A percentile compares a stretch with the other conserved stretches of the same genome.
Evolutionary conservation across 306 rosid species (phyloP).

Genomic region (Carpinus viminea): DNA sequence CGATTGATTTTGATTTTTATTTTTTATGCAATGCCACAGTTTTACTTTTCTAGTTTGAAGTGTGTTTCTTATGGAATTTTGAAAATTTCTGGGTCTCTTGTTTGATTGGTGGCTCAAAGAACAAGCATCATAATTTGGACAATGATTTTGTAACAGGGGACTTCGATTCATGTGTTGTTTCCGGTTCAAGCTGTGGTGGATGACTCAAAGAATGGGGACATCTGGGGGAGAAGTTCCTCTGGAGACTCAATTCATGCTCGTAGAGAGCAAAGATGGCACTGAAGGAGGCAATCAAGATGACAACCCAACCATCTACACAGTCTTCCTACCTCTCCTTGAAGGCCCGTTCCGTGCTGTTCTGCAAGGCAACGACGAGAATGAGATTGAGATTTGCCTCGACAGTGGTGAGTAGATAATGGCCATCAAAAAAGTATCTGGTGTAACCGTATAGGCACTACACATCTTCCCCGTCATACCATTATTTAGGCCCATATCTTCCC

Average conservation of each 20-base stretch:
- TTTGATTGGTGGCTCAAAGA: background rate
- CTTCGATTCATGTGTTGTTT: constrained; percentile 82
- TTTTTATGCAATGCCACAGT: background rate
- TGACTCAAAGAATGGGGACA: constrained; percentile 98
- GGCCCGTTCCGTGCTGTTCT: constrained; percentile 89
- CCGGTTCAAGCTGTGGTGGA: constrained; percentile 99
- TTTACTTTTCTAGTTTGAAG: background rate
- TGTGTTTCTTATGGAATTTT: background rate
- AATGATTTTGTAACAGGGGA: constrained; percentile 45
- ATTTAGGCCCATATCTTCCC: constrained; percentile 39
- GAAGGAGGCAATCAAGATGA: constrained; percentile 47
- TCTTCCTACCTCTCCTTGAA: constrained; percentile 92
- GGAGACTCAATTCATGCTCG: constrained; percentile 93
- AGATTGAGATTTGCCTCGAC: constrained; percentile 85
- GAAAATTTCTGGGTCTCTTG: background rate
- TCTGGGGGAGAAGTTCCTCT: constrained; percentile 85
- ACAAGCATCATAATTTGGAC: background rate
- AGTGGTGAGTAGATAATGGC: constrained; percentile 82
- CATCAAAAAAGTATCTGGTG: constrained; percentile 35
- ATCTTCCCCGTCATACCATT: constrained; percentile 33
- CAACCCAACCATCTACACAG: constrained; percentile 68
- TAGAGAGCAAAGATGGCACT: constrained; percentile 63
- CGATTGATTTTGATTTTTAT: background rate
- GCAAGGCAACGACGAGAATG: constrained; percentile 86
- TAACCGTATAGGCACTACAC: constrained; percentile 41